Conservation (phyloP, 345 rosid species). For the Gossypium herbaceum region DNA sequence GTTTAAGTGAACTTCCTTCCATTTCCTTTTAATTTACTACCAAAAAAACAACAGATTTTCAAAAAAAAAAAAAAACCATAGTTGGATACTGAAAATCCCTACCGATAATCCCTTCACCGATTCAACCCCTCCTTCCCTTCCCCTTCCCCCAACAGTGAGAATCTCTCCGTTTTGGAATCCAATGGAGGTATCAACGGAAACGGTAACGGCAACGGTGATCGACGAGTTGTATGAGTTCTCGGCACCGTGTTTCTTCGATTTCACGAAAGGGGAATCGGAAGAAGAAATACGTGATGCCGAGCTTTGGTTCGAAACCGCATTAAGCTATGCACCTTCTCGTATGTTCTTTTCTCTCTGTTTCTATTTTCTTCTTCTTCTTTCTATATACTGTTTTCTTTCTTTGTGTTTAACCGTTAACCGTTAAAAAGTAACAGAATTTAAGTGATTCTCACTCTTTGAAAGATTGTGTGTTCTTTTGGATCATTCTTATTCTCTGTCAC, state of each 20-base stretch:
- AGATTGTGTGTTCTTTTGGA: neutral
- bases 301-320: constrained; percentile 76
- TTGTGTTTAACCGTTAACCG: neutral
- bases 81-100: neutral
- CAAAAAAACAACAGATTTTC: neutral
- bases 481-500: neutral
- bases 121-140: neutral
- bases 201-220: constrained; percentile 27
- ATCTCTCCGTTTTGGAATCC: neutral
- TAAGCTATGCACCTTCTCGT: constrained; percentile 92
- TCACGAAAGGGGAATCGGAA: constrained; percentile 62
- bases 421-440: neutral
- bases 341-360: constrained; percentile 32
- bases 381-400: neutral
- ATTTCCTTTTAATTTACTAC: neutral
- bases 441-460: neutral
- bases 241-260: constrained; percentile 87
- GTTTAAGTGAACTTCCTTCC: constrained; percentile 23
- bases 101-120: neutral
- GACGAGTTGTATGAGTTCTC: constrained; percentile 84
- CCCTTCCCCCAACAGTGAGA: neutral
- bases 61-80: too few species aligned
- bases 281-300: constrained; percentile 66
- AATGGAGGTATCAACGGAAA: neutral
- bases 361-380: constrained; percentile 36